Conservation (phyloP, 1,139 yeast genomes). For the Yamadazyma siamensis region DNA sequence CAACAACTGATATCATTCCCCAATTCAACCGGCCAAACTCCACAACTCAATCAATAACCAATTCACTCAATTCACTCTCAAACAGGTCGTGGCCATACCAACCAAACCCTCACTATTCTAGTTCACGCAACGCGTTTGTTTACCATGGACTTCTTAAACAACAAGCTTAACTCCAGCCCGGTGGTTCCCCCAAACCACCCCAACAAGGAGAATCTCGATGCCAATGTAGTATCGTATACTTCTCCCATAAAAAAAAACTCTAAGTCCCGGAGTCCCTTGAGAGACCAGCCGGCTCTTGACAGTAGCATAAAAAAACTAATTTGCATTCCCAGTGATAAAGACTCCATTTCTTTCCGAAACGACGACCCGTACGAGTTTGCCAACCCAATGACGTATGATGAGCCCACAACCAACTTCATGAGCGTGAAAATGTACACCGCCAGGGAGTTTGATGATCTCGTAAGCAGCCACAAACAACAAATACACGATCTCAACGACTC, state of each 20-base stretch:
- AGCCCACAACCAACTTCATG: slow-evolving; percentile 8
- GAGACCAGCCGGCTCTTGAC: no score
- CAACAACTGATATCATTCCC: no score
- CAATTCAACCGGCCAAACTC: no score
- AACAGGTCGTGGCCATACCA: no score
- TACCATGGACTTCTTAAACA: slow-evolving; percentile 4
- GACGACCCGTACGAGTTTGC: slow-evolving; percentile 1
- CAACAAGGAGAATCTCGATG: slow-evolving; percentile 7
- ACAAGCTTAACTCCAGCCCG: slow-evolving; percentile 5
- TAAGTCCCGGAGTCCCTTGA: not conserved
- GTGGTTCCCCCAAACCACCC: slow-evolving; percentile 2
- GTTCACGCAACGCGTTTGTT: no score
- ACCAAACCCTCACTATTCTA: no score
- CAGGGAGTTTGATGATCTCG: slow-evolving; percentile 4
- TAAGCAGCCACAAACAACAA: not conserved
- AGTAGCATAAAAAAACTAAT: no score
- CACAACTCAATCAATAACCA: no score
- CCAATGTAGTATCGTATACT: no score
- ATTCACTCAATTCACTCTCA: no score
- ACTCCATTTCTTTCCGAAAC: slow-evolving; percentile 2
- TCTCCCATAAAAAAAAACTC: slow-evolving; percentile 9
- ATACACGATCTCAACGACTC: slow-evolving; percentile 1
- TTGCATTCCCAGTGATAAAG: slow-evolving; percentile 7
- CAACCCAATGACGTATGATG: slow-evolving; percentile 2
- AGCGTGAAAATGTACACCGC: slow-evolving; percentile 5